A percentile compares a stretch with the other conserved stretches of the same genome.
phyloP scores from a whole-genome alignment of 2,329 filamentous ascomycete genomes.

The Monosporascus cannonballus region DNA sequence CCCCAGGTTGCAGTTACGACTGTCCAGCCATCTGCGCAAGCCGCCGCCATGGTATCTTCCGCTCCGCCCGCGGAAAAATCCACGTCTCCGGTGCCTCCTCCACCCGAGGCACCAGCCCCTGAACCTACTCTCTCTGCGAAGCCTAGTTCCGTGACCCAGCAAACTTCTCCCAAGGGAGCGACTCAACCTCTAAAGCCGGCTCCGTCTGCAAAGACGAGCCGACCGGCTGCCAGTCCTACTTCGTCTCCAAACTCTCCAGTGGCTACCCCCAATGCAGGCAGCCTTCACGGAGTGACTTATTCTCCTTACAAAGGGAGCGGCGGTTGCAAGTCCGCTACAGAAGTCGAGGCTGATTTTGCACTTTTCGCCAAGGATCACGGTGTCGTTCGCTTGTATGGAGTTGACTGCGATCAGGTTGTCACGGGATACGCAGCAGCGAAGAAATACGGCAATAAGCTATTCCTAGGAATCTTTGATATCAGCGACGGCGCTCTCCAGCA shows the following conservation, averaged over 20 bases:
- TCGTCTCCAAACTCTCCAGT: slow-evolving; percentile 9
- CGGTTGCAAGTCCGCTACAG: slow-evolving; percentile 58
- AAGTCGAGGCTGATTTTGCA: slow-evolving; percentile 61
- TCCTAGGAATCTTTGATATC: slow-evolving; percentile 69
- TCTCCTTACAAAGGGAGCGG: slow-evolving; percentile 45
- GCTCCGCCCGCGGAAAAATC: slow-evolving; percentile 6
- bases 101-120: slow-evolving; percentile 3
- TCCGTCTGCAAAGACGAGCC: slow-evolving; percentile 3
- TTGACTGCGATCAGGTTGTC: slow-evolving; percentile 68
- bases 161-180: background rate
- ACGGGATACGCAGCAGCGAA: slow-evolving; percentile 58
- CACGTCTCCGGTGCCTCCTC: slow-evolving; percentile 3
- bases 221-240: slow-evolving; percentile 4
- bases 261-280: slow-evolving; percentile 5
- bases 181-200: background rate
- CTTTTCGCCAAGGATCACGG: slow-evolving; percentile 47
- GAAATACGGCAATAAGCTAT: slow-evolving; percentile 60
- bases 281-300: slow-evolving; percentile 39
- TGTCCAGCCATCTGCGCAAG: slow-evolving; percentile 4
- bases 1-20: slow-evolving; percentile 1
- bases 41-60: slow-evolving; percentile 4
- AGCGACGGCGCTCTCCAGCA: slow-evolving; percentile 35
- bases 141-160: slow-evolving; percentile 4
- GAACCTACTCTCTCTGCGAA: slow-evolving; percentile 9
- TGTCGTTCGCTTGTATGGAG: slow-evolving; percentile 70